Evolutionary conservation across 768 basidiomycete genomes (phyloP), one percentile per base, ranked within the genome.

Genomic region (Boletus edulis): DNA sequence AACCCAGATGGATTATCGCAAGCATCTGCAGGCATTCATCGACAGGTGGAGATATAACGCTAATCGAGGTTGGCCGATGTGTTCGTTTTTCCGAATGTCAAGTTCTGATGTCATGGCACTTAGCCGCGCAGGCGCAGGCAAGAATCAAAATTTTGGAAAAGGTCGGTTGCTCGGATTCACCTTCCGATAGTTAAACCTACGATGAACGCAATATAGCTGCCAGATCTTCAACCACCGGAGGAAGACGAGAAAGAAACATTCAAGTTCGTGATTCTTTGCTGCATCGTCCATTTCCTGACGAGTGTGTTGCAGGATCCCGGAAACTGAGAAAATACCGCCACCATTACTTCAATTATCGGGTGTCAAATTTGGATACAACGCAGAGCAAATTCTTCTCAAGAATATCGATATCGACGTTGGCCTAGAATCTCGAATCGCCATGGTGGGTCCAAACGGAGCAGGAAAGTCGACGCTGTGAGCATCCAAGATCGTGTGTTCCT

Each of bases 31-130:
- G 68, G 94, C 96, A 0, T 99, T 97, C 76, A 98, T 99, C 62
- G 97, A 98, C 65, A 81, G 94, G 50, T 99, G 97, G 97, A 80
- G 96, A 63, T 98, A 98, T 73, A 98, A 98, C 62, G 94, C 94
- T 54, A 96, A 96, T 69, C 82, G 95, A 63, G 89, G 88, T 82
- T 71, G 56, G 71, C 56, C n/a, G 18, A 27, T 34, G 17, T 9
- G 10, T 38, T 54, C 46, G n/a, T 27, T 6, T 20, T 29, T 47
- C 17, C 1, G 18, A 24, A 17, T 44, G 17, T 47, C 31, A 14
- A 8, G 18, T 39, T 29, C 24, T 64, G 57, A 64, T 9, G 39
- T 8, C 38, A 15, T 17, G 41, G 22, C 41, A 40, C 56, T 57
- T 38, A 89, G 94, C 95, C 59, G 84, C 94, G 5, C 94, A 97